Base-by-base conservation (phyloP, 2,329 filamentous ascomycete genomes). In the Furcasterigmium sp. region DNA sequence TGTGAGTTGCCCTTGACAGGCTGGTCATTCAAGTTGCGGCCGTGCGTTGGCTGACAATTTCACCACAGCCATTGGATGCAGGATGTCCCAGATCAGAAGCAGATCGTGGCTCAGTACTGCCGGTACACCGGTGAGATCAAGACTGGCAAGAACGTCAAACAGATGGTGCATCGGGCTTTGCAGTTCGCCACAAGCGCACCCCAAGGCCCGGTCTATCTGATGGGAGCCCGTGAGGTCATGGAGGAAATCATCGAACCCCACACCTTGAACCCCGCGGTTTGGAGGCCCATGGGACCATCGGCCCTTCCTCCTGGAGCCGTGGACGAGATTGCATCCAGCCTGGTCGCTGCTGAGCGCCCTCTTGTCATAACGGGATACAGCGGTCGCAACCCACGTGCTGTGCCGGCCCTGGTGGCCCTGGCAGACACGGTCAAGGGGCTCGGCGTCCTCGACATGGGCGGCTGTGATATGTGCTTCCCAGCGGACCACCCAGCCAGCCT, bases 91-190 rank as follows among this genome's bases (percentile, higher is more conserved):
- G 85, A 91, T 55, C 87, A 91, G 61, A 87, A 85, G 60, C 76
- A 82, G 54, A 91, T 95, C 46, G 70, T 95, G 4, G 71, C 78
- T 0, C 89, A 95, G 66, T 95, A 95, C 63, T 95, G 90, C 60
- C 78, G 89, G 9, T 95, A 93, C 56, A 69, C 83, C 0, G 87
- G 75, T 4, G 90, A 95, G 67, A 82, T 95, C 62, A 91, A 90
- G 67, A 84, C 85, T 3, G 88, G 87, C 14, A 78, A 78, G 57
- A 95, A 94, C 56, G 80, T 94, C 47, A 94, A 94, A 71, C 88
- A 95, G 67, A 83, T 94, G 66, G 86, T 95, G 47, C 89, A 89
- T 57, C 82, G 89, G 2, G 89, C 89, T 0, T 62, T 95, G 44
- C 87, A 88, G 53, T 94, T 93, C 56, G 87, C 89, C 0, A 85